A percentile compares a stretch with the other conserved stretches of the same genome.
These are phyloP conservation scores for Globisporangium polare DNA, from an alignment of 352 stramenopile genomes.

Conservation along the genomic window DNA sequence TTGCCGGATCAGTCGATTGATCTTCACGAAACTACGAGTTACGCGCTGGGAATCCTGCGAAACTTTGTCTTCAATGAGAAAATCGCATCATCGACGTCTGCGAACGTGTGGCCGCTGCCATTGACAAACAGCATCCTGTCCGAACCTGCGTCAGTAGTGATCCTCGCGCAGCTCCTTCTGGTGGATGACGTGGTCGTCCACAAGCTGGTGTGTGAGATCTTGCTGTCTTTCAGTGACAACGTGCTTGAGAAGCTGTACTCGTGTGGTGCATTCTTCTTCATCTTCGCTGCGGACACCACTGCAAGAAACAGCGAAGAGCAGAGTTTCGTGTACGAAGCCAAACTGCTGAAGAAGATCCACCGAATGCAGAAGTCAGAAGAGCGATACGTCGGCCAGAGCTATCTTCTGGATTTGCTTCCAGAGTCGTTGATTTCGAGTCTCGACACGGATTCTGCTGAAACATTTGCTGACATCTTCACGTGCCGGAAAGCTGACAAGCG, in stretches of 20 bases:
- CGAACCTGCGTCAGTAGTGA: constrained; percentile 35
- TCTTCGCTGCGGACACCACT: constrained; percentile 41
- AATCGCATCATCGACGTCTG: constrained; percentile 16
- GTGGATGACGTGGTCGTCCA: constrained; percentile 49
- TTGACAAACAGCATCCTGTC: constrained; percentile 57
- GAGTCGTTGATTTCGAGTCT: constrained; percentile 68
- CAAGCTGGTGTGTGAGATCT: constrained; percentile 57
- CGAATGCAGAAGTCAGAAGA: constrained; percentile 53
- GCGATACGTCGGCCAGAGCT: constrained; percentile 48
- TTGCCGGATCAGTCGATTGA: constrained; percentile 62
- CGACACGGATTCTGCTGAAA: constrained; percentile 53
- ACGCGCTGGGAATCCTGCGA: constrained; percentile 50
- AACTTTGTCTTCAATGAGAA: constrained; percentile 65
- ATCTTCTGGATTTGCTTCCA: constrained; percentile 63
- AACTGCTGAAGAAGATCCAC: constrained; percentile 61
- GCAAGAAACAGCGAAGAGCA: constrained; percentile 20
- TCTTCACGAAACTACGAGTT: constrained; percentile 30
- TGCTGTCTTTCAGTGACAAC: constrained; percentile 44
- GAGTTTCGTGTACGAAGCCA: constrained; percentile 53
- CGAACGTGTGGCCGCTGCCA: constrained; percentile 49
- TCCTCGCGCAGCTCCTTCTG: constrained; percentile 64
- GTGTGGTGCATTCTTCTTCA: constrained; percentile 72
- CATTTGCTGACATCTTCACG: constrained; percentile 65
- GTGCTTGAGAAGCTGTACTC: constrained; percentile 50
- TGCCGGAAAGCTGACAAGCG: constrained; percentile 56